Evolutionary conservation across 495 filamentous ascomycete genomes (phyloP), one percentile per base, ranked within the genome.

Genomic region (Penicillium coffeae): DNA sequence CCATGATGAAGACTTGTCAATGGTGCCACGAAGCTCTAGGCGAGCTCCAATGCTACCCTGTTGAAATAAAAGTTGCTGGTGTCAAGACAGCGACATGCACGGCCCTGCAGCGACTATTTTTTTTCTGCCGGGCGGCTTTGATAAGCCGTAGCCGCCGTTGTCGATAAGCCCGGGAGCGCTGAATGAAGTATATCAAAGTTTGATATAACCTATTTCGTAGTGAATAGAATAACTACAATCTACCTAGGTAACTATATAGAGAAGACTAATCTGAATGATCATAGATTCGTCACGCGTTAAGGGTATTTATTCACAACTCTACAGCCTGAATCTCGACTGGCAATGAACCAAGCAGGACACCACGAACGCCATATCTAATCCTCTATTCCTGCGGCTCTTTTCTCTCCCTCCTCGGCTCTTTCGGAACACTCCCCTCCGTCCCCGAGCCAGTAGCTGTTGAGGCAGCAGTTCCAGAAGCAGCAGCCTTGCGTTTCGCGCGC

Each of bases 401-500:
- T 30, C 52, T 27, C 22, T 58, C 55, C 32, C 50, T 44, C 3
- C 55, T 46, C 47, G 47, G 38, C 39, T 58, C 51, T 38, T 45
- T 40, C 14, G 55, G 37, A 12, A 47, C 14, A 39, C 43, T 44
- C n/a, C 42, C 48, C 9, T 54, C 55, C 15, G 50, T 58, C 1
- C 55, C 55, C 13, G 55, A 58, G 12, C 48, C 51, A 20, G 51
- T 39, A 32, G 44, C 47, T 27, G 47, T 30, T 16, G 55, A 16
- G 8, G 43, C 39, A 42, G 42, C 42, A 21, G 44, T 55, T 8
- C 51, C 53, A 10, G 51, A 41, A 16, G 48, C 50, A 1, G 45
- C 58, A 8, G 56, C 56, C 16, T 61, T 70, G 6, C 60, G 60
- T 37, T 61, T 63, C 42, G 59, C 59, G n/a, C 47, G 39, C 27